A percentile compares a stretch with the other conserved stretches of the same genome.
These are phyloP conservation scores for Penicillium egyptiacum DNA, from an alignment of 495 filamentous ascomycete species.

Conservation along the genomic window DNA sequence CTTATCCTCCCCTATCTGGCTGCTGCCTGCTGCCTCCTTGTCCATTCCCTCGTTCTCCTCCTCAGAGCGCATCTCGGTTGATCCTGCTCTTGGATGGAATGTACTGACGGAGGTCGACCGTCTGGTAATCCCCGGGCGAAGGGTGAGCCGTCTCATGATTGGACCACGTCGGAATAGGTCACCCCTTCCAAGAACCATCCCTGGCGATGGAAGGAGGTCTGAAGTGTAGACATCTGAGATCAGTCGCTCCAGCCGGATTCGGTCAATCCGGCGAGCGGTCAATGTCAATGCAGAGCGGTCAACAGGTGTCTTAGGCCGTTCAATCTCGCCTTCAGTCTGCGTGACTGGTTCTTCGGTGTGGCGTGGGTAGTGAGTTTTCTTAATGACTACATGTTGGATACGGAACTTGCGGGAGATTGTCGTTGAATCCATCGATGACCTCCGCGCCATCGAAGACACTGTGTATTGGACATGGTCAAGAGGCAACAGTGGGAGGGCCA, in stretches of 20 bases:
- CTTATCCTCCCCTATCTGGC: constrained; percentile 19
- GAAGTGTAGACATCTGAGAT: constrained; percentile 82
- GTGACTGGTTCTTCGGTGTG: constrained; percentile 39
- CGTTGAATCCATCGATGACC: constrained; percentile 77
- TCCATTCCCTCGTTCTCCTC: constrained; percentile 21
- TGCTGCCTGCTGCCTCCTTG: constrained; percentile 13
- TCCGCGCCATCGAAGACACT: constrained; percentile 67
- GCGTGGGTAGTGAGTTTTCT: constrained; percentile 76
- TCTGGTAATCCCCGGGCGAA: constrained; percentile 31
- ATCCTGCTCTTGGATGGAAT: constrained; percentile 13
- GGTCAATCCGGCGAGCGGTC: constrained; percentile 67
- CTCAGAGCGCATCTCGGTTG: constrained; percentile 15
- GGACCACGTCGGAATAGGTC: constrained; percentile 66
- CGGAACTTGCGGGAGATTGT: constrained; percentile 59
- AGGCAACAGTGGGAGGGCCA: constrained; percentile 68
- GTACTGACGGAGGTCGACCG: constrained; percentile 36
- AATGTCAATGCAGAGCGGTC: constrained; percentile 32
- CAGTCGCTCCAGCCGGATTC: constrained; percentile 72
- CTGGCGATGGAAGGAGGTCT: constrained; percentile 81
- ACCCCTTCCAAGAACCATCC: constrained; percentile 66
- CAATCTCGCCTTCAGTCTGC: constrained; percentile 31
- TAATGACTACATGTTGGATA: constrained; percentile 77
- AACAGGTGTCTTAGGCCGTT: constrained; percentile 29
- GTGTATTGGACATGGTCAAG: constrained; percentile 72
- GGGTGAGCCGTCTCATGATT: constrained; percentile 79